These are phyloP conservation scores for Xanthoparmelia taractica DNA, from an alignment of 495 filamentous ascomycete genomes.

Conservation along the genomic window DNA sequence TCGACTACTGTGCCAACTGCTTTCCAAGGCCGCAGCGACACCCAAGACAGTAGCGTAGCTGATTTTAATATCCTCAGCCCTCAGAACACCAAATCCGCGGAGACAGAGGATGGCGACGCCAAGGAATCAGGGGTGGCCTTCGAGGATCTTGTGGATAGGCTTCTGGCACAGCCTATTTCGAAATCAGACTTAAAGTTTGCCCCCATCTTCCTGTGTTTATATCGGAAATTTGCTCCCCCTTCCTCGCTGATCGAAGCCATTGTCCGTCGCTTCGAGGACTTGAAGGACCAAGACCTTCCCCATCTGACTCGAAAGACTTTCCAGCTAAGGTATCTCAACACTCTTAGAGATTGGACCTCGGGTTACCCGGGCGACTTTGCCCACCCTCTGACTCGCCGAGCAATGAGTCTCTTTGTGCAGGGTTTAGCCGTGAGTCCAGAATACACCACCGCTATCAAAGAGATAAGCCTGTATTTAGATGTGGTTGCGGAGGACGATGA, in stretches of 20 bases:
- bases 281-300: slow-evolving; percentile 48
- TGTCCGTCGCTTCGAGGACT: slow-evolving; percentile 59
- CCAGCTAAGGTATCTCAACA: slow-evolving; percentile 75
- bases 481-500: slow-evolving; percentile 69
- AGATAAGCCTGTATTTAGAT: slow-evolving; percentile 63
- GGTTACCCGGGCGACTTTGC: slow-evolving; percentile 91
- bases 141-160: slow-evolving; percentile 80
- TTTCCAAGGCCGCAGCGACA: slow-evolving; percentile 4
- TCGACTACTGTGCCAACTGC: not conserved
- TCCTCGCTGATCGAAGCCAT: slow-evolving; percentile 65
- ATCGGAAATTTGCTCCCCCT: slow-evolving; percentile 86
- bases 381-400: slow-evolving; percentile 61
- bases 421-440: slow-evolving; percentile 61
- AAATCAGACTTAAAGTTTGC: slow-evolving; percentile 79
- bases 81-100: slow-evolving; percentile 2
- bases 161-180: slow-evolving; percentile 72
- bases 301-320: slow-evolving; percentile 61
- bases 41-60: not conserved
- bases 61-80: not conserved
- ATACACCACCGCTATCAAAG: slow-evolving; percentile 73
- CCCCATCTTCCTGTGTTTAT: slow-evolving; percentile 84
- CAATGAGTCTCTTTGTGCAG: slow-evolving; percentile 62
- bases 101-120: slow-evolving; percentile 19
- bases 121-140: slow-evolving; percentile 62
- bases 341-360: slow-evolving; percentile 85